Percentiles rank a stretch among this genome's conserved stretches.
Conservation (phyloP, 192 early-diverging fungal genomes). For the Podila epigama region DNA sequence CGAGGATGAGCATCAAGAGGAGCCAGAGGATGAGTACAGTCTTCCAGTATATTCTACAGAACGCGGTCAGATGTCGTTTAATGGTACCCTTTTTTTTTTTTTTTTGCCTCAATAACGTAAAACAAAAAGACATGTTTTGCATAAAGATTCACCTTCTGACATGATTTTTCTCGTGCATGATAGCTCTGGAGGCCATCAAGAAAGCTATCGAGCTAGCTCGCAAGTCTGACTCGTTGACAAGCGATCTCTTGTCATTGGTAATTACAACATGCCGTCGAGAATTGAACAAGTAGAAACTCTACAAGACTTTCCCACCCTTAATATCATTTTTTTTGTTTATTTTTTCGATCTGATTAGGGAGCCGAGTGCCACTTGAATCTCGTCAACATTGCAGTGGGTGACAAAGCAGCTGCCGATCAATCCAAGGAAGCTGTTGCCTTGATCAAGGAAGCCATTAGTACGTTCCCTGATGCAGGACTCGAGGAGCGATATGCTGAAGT, state of each 20-base stretch:
- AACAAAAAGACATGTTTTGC: neutral
- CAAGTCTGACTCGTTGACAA: conserved; percentile 18
- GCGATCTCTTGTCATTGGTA: conserved; percentile 44
- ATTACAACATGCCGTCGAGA: neutral
- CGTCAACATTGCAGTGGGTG: conserved; percentile 46
- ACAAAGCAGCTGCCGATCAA: conserved; percentile 38
- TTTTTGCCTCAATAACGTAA: neutral
- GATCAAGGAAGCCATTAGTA: conserved; percentile 41
- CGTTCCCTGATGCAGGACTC: conserved; percentile 35
- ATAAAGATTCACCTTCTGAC: neutral
- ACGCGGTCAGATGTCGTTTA: conserved; percentile 33
- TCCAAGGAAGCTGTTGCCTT: conserved; percentile 34
- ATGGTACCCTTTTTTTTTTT: conserved; percentile 6
- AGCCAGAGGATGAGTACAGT: conserved; percentile 39
- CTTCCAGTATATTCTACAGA: conserved; percentile 41
- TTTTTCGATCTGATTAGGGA: conserved; percentile 6
- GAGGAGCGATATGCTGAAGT: conserved; percentile 45
- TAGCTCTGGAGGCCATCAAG: conserved; percentile 35
- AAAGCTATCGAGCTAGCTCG: conserved; percentile 38
- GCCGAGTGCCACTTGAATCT: conserved; percentile 47
- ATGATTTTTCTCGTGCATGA: neutral
- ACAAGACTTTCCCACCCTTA: neutral
- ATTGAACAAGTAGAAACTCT: too few relatives aligned
- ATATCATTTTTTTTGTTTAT: neutral
- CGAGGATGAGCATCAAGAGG: conserved; percentile 27